Evolutionary conservation across 495 filamentous ascomycete genomes (phyloP), one percentile per base, ranked within the genome.

Genomic region (Clavariopsis aquatica): DNA sequence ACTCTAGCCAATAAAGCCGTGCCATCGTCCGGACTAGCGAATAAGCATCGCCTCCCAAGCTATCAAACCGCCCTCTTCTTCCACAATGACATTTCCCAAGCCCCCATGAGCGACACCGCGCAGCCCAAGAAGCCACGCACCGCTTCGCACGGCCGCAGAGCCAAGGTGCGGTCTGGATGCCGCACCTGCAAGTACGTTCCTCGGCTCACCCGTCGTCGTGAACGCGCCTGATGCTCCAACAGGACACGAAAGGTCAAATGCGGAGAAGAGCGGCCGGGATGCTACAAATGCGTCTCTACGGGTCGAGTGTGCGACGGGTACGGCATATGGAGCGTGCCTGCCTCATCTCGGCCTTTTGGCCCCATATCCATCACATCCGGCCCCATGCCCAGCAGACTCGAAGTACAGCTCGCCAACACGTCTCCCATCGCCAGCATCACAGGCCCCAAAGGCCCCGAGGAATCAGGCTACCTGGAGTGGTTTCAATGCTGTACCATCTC

Each of bases 281-380:
- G 85, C 66, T 73, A 66, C 9, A 76, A 79, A 45, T 87, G 85
- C 65, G 54, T 80, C 52, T 81, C 78, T 7, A 83, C 83, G 13
- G 82, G 84, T 15, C 38, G 61, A 5, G 29, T 41, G 5, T 64
- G 61, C 26, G 61, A 58, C 19, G 63, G 63, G 24, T 66, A 66
- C 43, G 79, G 84, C 15, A 71, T 76, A 23, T 87, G 85, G 70
- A 83, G 84, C 60, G 84, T 83, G 34, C 85, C 85, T 64, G 81
- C 75, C 36, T 55, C 47, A 5, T 34, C 31, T 5, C 31, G 12
- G 17, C 20, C 6, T 10, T 43, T 49, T 15, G 52, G 20, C 17
- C 59, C 47, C 19, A 26, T 12, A 19, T 17, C 49, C 27, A 49
- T 19, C 0, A 23, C 27, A 24, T 12, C 49, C 8, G n/a, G 8